A percentile compares a stretch with the other conserved stretches of the same genome.
phyloP scores from a whole-genome alignment of 1,284 basidiomycete species.

The Earliella scabrosa region DNA sequence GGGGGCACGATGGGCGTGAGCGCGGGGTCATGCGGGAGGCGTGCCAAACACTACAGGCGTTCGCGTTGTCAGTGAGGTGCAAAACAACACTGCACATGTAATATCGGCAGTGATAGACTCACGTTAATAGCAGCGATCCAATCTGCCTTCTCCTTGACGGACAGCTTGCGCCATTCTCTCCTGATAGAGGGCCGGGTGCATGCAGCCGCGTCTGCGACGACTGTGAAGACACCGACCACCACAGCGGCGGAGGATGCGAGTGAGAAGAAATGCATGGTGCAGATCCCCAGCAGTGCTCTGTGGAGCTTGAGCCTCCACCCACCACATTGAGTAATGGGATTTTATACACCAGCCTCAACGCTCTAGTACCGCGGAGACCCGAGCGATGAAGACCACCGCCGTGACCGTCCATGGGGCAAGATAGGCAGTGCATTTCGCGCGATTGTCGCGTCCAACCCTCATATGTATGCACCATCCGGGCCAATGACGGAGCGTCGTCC shows the following conservation, averaged over 20 bases:
- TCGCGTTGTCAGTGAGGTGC: background rate
- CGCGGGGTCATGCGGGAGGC: slow-evolving; percentile 34
- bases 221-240: background rate
- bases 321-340: no score
- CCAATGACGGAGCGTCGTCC: no score
- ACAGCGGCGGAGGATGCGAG: background rate
- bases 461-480: background rate
- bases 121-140: slow-evolving; percentile 36
- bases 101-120: no score
- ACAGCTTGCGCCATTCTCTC: slow-evolving; percentile 33
- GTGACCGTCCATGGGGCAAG: no score
- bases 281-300: no score
- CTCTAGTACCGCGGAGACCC: no score
- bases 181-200: slow-evolving; percentile 30
- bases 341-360: no score
- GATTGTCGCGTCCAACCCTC: background rate
- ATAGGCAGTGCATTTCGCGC: background rate
- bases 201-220: slow-evolving; percentile 5
- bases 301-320: no score
- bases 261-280: slow-evolving; percentile 1
- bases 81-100: background rate
- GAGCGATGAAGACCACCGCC: no score
- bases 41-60: slow-evolving; percentile 36
- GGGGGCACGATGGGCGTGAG: slow-evolving; percentile 33
- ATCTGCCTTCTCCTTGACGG: slow-evolving; percentile 20